Percentiles rank a stretch among this genome's conserved stretches.
Conservation (phyloP, 2,329 filamentous ascomycete species). For the Fusarium fracticaudum region DNA sequence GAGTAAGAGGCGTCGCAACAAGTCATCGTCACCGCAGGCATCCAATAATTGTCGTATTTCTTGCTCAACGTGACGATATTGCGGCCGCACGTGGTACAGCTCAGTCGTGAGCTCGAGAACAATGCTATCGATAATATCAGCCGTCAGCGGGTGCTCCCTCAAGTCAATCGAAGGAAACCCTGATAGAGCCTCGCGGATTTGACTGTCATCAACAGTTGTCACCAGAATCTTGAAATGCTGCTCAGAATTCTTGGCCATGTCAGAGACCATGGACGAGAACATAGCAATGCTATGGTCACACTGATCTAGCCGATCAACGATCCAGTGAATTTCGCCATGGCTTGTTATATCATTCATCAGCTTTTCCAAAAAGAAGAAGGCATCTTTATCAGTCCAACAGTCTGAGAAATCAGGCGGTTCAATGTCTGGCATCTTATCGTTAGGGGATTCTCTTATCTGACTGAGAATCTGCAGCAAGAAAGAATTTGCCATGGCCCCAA, state of each 20-base stretch:
- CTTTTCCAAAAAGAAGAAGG: neutral
- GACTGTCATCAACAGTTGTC: neutral
- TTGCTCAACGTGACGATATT: neutral
- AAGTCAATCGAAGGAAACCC: neutral
- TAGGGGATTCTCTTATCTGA: neutral
- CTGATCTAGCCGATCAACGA: neutral
- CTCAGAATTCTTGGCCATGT: neutral
- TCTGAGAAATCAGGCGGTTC: neutral
- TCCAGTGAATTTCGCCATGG: neutral
- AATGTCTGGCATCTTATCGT: neutral
- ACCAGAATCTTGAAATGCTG: neutral
- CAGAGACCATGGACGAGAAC: neutral
- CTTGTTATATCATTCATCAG: neutral
- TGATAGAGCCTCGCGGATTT: neutral
- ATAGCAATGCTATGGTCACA: neutral
- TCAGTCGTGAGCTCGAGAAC: neutral
- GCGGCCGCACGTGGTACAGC: neutral
- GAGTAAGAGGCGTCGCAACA: rapidly evolving
- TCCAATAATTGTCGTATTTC: neutral
- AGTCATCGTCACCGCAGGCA: neutral
- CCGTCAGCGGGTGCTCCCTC: neutral
- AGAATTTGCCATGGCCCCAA: neutral
- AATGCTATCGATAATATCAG: neutral
- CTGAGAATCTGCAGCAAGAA: neutral
- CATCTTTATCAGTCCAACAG: neutral